Percentiles rank a stretch among this genome's conserved stretches.
Conservation (phyloP, 2,329 filamentous ascomycete species). For the Sarocladium strictum region DNA sequence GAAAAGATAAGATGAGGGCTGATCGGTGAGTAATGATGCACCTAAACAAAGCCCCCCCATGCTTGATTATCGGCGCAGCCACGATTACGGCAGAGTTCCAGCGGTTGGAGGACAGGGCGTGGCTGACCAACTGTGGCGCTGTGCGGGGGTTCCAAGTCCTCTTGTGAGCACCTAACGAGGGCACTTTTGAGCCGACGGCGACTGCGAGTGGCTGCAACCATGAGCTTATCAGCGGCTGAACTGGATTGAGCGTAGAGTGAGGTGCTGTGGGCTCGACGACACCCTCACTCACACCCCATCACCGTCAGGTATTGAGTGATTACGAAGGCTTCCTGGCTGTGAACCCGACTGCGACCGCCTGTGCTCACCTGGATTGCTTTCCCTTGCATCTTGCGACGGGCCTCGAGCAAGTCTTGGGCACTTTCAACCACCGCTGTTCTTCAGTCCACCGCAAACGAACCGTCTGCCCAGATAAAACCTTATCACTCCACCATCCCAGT, state of each 20-base stretch:
- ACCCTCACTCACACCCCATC: not conserved
- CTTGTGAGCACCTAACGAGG: no score
- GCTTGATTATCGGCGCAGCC: not conserved
- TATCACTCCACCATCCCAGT: no score
- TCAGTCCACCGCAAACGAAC: no score
- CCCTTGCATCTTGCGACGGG: no score
- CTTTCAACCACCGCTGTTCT: no score
- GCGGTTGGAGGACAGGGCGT: not conserved
- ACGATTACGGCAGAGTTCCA: not conserved
- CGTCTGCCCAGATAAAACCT: no score
- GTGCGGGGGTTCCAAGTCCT: slow-evolving; percentile 4
- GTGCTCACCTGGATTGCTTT: not conserved
- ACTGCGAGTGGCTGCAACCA: slow-evolving; percentile 3
- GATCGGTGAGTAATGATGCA: not conserved
- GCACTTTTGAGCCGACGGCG: not conserved
- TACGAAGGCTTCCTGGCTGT: not conserved
- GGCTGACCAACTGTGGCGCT: not conserved
- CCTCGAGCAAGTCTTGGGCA: no score
- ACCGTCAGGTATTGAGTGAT: not conserved
- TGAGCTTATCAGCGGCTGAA: slow-evolving; percentile 7
- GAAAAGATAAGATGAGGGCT: not conserved
- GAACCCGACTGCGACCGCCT: not conserved
- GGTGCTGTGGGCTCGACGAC: slow-evolving; percentile 1
- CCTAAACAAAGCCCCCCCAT: no score
- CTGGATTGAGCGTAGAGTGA: not conserved